These are phyloP conservation scores for Pythium plurisporium DNA, from an alignment of 352 stramenopile genomes.

Conservation along the genomic window DNA sequence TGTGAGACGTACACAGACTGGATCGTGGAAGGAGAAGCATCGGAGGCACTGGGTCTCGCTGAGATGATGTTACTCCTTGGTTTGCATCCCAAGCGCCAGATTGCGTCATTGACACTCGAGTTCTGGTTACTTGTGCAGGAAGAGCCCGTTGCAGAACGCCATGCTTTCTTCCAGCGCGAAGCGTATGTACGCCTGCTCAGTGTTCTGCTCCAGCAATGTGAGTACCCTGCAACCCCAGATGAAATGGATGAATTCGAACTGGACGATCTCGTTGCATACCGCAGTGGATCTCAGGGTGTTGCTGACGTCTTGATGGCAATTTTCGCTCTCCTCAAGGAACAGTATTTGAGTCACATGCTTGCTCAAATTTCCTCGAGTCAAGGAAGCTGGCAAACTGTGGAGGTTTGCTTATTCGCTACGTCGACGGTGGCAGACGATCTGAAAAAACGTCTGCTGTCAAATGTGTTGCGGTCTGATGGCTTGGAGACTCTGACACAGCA, in stretches of 20 bases:
- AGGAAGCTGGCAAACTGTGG: conserved; percentile 44
- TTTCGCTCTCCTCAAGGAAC: conserved; percentile 49
- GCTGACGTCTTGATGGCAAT: conserved; percentile 48
- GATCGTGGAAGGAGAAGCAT: conserved; percentile 44
- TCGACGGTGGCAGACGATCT: conserved; percentile 55
- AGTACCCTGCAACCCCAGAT: conserved; percentile 36
- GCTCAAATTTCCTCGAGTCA: conserved; percentile 16
- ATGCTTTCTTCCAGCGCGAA: conserved; percentile 50
- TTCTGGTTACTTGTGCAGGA: conserved; percentile 73
- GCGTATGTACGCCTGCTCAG: conserved; percentile 54
- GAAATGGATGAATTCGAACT: conserved; percentile 59
- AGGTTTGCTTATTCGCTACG: conserved; percentile 54
- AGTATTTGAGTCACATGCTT: conserved; percentile 41
- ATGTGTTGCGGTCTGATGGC: conserved; percentile 3
- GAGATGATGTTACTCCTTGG: conserved; percentile 59
- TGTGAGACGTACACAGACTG: conserved; percentile 69
- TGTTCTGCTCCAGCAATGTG: conserved; percentile 55
- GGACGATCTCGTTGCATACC: conserved; percentile 55
- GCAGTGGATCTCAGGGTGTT: conserved; percentile 55
- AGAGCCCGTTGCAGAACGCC: conserved; percentile 51
- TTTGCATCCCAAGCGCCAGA: conserved; percentile 56
- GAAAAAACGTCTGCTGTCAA: conserved; percentile 39
- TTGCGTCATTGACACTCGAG: conserved; percentile 66
- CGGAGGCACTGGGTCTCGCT: conserved; percentile 37
- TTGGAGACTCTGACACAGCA: conserved; percentile 46